phyloP scores from a whole-genome alignment of 345 rosid species.

The Populus tremula region DNA sequence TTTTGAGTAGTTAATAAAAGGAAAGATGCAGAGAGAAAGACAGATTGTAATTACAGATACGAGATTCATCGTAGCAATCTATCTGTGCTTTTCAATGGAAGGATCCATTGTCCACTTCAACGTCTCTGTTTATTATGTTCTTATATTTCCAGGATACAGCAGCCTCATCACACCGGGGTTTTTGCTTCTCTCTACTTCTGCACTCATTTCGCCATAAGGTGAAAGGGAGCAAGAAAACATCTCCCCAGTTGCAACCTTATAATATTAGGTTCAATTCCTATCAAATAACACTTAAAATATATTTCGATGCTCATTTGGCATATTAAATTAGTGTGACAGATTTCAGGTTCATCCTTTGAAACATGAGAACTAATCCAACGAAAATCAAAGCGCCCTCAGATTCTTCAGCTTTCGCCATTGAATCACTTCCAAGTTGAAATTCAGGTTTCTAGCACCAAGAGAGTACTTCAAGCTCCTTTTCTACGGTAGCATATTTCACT shows the following conservation, averaged over 20 bases:
- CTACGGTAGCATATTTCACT: no score
- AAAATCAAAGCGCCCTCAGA: no score
- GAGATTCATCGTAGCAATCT: conserved; percentile 12
- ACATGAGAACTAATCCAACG: no score
- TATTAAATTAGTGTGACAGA: neutral
- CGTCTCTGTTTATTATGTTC: neutral
- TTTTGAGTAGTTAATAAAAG: conserved; percentile 6
- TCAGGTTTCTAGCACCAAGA: no score
- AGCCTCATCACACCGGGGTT: neutral
- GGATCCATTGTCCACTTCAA: neutral
- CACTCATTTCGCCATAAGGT: neutral
- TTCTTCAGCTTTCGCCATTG: no score
- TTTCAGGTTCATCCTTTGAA: no score
- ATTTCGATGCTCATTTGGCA: neutral
- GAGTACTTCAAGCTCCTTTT: no score
- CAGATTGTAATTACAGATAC: conserved; percentile 10
- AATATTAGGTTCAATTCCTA: neutral
- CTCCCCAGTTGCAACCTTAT: no score
- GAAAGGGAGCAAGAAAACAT: no score
- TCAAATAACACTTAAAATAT: neutral
- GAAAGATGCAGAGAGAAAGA: conserved; percentile 6
- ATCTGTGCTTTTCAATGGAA: neutral
- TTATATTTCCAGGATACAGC: neutral
- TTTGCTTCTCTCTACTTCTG: neutral
- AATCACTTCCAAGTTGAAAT: no score